Evolutionary conservation across 2,329 filamentous ascomycete genomes (phyloP), one percentile per base, ranked within the genome.

Genomic region (Alternaria brassicicola): DNA sequence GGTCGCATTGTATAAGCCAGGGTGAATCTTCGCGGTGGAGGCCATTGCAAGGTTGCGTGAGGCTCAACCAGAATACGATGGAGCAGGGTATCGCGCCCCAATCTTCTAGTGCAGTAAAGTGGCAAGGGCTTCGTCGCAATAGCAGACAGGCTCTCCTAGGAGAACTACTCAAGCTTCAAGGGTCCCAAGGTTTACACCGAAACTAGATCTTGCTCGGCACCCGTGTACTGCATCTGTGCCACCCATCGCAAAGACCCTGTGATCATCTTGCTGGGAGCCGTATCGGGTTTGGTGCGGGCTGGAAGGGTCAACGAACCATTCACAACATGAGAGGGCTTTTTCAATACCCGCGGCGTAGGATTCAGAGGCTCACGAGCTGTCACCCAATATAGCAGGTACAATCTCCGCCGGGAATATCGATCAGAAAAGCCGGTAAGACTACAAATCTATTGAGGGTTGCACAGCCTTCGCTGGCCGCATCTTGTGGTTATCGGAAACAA

Each of bases 31-130:
- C 6, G 25, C 36, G 13, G 61, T 57, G 42, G 63, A 59, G 41
- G 63, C 65, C 65, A 67, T 67, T 25, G 28, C 51, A 46, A 42
- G 25, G 52, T 52, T n/a, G 36, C 17, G 41, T 45, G 26, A 10
- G 38, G n/a, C 30, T 23, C 25, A 4, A 23, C 21, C 21, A 42
- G 30, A 30, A n/a, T 45, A 13, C 12, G 21, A 12, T 35, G 21
- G 25, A 46, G 26, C 35, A 43, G 17, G 45, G 25, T 21, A 17
- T 31, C 38, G 47, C 47, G 30, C 38, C 17, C 45, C 31, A 25
- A 42, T 25, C 3, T 23, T 13, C 28, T 19, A 35, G 39, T 12
- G 15, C 33, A 21, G 25, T 45, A 6, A 6, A 10, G 46, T 45
- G 13, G 21, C 2, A 43, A 53, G 35, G 28, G 25, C 19, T 17